Percentiles rank a stretch among this genome's conserved stretches.
Conservation (phyloP, 2,329 filamentous ascomycete species). For the Xylariaceae sp. region DNA sequence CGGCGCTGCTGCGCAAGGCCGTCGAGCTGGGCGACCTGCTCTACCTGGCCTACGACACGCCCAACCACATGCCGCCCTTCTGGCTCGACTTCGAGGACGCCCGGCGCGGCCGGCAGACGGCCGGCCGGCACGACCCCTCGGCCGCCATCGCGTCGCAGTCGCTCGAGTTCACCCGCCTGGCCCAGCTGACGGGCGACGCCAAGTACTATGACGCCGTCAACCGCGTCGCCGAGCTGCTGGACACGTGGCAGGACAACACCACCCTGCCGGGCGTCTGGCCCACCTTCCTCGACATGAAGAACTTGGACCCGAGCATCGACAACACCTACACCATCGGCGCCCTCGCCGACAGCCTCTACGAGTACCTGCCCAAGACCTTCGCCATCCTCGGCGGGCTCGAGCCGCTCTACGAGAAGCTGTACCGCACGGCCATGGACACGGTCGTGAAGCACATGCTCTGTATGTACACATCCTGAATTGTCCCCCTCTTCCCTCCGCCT, state of each 20-base stretch:
- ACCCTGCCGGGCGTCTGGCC: conserved; percentile 74
- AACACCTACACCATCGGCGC: conserved; percentile 45
- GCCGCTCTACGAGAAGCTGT: conserved; percentile 56
- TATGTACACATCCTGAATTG: too few relatives aligned
- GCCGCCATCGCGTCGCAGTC: conserved; percentile 50
- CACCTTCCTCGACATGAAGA: conserved; percentile 50
- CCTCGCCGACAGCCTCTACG: conserved; percentile 48
- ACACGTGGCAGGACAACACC: conserved; percentile 59
- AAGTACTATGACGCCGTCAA: conserved; percentile 72
- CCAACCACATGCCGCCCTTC: conserved; percentile 42
- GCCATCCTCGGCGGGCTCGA: conserved; percentile 58
- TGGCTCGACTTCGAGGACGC: conserved; percentile 46
- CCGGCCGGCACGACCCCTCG: conserved; percentile 28
- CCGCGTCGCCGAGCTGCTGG: conserved; percentile 63
- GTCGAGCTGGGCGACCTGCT: conserved; percentile 40
- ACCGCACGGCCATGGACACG: conserved; percentile 50
- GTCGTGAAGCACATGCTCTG: conserved; percentile 58
- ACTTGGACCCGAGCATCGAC: conserved; percentile 33
- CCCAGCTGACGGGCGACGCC: conserved; percentile 59
- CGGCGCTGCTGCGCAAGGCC: conserved; percentile 34
- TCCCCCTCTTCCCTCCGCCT: too few relatives aligned
- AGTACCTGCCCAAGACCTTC: conserved; percentile 55
- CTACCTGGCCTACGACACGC: conserved; percentile 40
- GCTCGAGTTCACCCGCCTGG: conserved; percentile 63
- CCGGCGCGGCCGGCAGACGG: conserved; percentile 25